Conservation (phyloP, 2,329 filamentous ascomycete genomes). For the Colletotrichum zoysiae region DNA sequence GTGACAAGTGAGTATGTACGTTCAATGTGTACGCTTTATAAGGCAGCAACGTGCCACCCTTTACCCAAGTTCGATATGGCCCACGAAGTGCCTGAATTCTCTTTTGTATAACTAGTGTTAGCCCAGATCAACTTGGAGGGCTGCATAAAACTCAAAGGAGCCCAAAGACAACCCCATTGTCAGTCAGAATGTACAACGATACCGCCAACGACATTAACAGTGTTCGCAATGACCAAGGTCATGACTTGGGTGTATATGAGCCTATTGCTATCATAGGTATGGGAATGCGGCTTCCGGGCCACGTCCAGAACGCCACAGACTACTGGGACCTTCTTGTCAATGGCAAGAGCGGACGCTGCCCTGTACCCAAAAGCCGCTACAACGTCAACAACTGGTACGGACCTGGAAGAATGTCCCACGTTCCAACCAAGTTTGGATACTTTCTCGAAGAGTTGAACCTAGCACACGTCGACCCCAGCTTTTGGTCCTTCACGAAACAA, state of each 20-base stretch:
- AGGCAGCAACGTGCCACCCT: neutral
- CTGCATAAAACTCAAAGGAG: neutral
- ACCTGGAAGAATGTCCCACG: slow-evolving; percentile 28
- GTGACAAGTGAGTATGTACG: neutral
- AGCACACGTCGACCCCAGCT: slow-evolving; percentile 48
- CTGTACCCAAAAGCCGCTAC: slow-evolving; percentile 48
- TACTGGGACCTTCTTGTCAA: slow-evolving; percentile 52
- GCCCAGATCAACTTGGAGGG: neutral
- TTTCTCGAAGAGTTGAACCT: slow-evolving; percentile 48
- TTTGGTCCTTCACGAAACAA: slow-evolving; percentile 48
- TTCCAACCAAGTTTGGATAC: slow-evolving; percentile 45
- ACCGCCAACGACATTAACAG: neutral
- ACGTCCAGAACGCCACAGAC: slow-evolving; percentile 44
- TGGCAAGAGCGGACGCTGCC: slow-evolving; percentile 44
- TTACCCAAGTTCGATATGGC: neutral
- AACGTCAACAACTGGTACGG: slow-evolving; percentile 45
- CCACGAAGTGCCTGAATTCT: too few relatives aligned
- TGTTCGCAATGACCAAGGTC: neutral
- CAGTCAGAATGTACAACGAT: neutral
- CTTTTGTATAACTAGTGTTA: too few relatives aligned
- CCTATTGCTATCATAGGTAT: slow-evolving; percentile 52
- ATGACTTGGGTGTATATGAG: neutral
- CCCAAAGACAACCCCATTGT: too few relatives aligned
- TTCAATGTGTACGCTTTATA: neutral
- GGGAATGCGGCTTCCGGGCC: slow-evolving; percentile 50